These are phyloP conservation scores for Zygoascus ofunaensis DNA, from an alignment of 805 yeast genomes.

Conservation along the genomic window DNA sequence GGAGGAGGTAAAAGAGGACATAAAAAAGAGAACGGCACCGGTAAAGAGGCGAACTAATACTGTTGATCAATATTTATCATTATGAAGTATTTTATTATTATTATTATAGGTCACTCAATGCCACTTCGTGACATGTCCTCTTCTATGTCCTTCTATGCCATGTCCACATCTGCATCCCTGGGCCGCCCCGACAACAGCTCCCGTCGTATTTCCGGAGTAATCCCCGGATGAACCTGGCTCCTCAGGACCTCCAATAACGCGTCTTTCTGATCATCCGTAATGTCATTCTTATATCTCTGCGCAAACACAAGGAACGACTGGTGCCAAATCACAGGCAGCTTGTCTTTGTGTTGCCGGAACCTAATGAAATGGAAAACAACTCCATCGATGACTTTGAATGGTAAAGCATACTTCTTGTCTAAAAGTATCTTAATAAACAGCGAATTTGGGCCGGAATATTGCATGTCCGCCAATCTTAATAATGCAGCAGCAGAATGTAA, in stretches of 20 bases:
- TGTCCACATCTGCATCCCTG: constrained; percentile 3
- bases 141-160: too few species aligned
- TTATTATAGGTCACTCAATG: too few species aligned
- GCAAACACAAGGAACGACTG: constrained; percentile 92
- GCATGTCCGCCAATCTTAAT: constrained; percentile 64
- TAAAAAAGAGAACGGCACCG: too few species aligned
- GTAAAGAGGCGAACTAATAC: too few species aligned
- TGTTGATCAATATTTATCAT: too few species aligned
- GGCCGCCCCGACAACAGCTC: constrained; percentile 72
- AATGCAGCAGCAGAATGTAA: constrained; percentile 95
- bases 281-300: constrained; percentile 92
- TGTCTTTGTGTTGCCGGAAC: constrained; percentile 45
- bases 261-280: constrained; percentile 97
- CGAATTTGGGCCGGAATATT: constrained; percentile 75
- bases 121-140: too few species aligned
- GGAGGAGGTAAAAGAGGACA: too few species aligned
- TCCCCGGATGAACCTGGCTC: constrained; percentile 77
- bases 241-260: constrained; percentile 84
- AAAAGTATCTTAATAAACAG: constrained; percentile 81
- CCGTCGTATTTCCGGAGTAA: constrained; percentile 90
- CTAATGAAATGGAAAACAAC: constrained; percentile 89
- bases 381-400: constrained; percentile 92
- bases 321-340: constrained; percentile 94
- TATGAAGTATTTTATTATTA: too few species aligned
- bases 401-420: constrained; percentile 93